phyloP scores from a whole-genome alignment of 1,284 basidiomycete species.

The Ustanciosporium gigantosporum region DNA sequence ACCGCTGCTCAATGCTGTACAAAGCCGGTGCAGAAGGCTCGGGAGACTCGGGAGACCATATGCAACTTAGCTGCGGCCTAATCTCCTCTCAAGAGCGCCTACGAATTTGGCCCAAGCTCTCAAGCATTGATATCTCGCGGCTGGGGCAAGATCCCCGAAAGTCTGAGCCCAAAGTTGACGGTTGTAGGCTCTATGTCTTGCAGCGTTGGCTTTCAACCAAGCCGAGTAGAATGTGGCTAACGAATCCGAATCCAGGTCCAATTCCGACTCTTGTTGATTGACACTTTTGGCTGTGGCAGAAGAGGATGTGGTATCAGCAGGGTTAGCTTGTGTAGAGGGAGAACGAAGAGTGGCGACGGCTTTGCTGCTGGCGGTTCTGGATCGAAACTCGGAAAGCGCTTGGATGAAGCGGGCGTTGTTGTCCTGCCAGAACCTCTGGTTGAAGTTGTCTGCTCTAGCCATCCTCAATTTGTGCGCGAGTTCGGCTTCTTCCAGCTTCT shows the following conservation, averaged over 20 bases:
- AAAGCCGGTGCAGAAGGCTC: too few species aligned
- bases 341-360: conserved; percentile 18
- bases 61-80: conserved; percentile 8
- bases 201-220: conserved; percentile 52
- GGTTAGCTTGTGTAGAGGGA: neutral
- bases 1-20: too few species aligned
- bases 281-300: neutral
- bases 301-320: neutral
- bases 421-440: conserved; percentile 59
- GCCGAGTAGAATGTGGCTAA: conserved; percentile 53
- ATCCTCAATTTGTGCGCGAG: conserved; percentile 47
- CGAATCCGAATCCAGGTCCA: conserved; percentile 28
- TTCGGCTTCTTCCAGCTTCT: conserved; percentile 48
- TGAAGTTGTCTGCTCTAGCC: conserved; percentile 49
- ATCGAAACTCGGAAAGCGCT: conserved; percentile 38
- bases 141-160: conserved; percentile 37
- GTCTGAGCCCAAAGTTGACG: conserved; percentile 47
- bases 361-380: conserved; percentile 19
- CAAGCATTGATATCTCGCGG: conserved; percentile 23
- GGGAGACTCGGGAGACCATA: too few species aligned
- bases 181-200: conserved; percentile 52
- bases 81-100: conserved; percentile 6
- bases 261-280: conserved; percentile 8
- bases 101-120: conserved; percentile 32
- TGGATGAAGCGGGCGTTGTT: conserved; percentile 55